Conservation (phyloP, 176 grass and related monocot species). For the Zea mays region Zm-B73-REFERENCE-NAM-5.0 NC_050100.1:158332501-158333000, state of each 20-base stretch:
- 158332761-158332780: background rate
- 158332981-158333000: background rate
- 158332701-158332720: slow-evolving; percentile 88
- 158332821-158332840: background rate
- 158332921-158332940: background rate
- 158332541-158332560: slow-evolving; percentile 48
- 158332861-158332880: slow-evolving; percentile 80
- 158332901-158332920: background rate
- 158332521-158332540: slow-evolving; percentile 47
- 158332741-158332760: slow-evolving; percentile 50
- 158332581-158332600: slow-evolving; percentile 42
- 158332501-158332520: slow-evolving; percentile 12
- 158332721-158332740: slow-evolving; percentile 75
- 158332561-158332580: slow-evolving; percentile 44
- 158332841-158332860: background rate
- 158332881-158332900: slow-evolving; percentile 52
- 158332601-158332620: slow-evolving; percentile 49
- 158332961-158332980: background rate
- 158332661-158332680: slow-evolving; percentile 1
- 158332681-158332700: background rate
- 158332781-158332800: background rate
- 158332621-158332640: slow-evolving; percentile 83
- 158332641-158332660: slow-evolving; percentile 56
- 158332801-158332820: background rate
- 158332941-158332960: background rate